A percentile compares a stretch with the other conserved stretches of the same genome.
Conservation (phyloP, 495 filamentous ascomycete species). For the Neurospora sp. region DNA sequence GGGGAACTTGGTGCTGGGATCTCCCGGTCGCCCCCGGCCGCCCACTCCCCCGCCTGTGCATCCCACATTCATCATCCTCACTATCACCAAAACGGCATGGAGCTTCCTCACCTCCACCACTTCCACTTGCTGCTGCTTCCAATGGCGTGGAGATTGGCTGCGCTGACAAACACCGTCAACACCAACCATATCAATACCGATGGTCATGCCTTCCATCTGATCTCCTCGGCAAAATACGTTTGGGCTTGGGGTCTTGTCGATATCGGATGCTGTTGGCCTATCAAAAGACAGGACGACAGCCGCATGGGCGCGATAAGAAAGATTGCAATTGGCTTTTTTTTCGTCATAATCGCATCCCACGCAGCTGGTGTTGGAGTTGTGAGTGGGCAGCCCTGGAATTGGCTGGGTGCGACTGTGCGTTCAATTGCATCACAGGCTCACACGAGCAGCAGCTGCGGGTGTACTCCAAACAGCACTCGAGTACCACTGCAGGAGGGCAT, state of each 20-base stretch:
- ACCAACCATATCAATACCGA: background rate
- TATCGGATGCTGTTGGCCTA: background rate
- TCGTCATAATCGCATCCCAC: constrained; percentile 29
- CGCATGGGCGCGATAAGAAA: constrained; percentile 23
- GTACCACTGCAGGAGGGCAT: background rate
- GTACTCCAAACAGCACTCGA: background rate
- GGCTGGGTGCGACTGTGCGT: constrained; percentile 12
- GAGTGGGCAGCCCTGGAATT: constrained; percentile 15
- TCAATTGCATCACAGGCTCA: constrained; percentile 18
- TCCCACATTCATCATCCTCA: background rate
- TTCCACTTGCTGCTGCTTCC: background rate
- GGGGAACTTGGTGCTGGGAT: background rate
- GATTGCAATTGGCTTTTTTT: constrained; percentile 17
- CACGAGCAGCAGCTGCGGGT: background rate
- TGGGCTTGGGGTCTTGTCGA: background rate
- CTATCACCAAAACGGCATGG: background rate
- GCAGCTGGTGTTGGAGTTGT: constrained; percentile 8
- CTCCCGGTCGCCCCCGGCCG: background rate
- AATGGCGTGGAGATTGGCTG: background rate
- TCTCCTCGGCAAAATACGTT: constrained; percentile 8
- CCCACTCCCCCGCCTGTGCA: background rate
- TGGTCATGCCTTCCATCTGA: constrained; percentile 4
- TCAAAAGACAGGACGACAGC: constrained; percentile 6
- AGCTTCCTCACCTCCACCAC: background rate
- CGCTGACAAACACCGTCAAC: background rate